Base-by-base conservation (phyloP, 225 moss, liverwort and hornwort species). In the Rhytidiadelphus loreus region DNA sequence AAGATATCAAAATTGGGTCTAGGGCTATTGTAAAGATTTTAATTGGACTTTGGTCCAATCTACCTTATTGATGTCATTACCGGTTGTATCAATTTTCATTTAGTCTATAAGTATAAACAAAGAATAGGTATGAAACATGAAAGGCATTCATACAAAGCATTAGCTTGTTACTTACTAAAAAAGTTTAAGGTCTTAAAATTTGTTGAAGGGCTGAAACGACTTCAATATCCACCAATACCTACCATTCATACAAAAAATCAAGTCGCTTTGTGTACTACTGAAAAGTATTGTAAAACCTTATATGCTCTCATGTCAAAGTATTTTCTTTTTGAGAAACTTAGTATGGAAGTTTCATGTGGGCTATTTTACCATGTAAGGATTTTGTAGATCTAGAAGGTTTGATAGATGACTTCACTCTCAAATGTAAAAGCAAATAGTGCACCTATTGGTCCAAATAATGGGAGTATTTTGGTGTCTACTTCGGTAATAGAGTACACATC, bases 281-380 rank as follows among this genome's bases (percentile, higher is more conserved):
- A 66, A 22, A 22, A 22, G 2, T 22, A 21, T 22, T 12, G 12
- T 21, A 19, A 66, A 11, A 13, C 2, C 21, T n/a, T 68, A 23
- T 68, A 68, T 13, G 8, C 13, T 69, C 2, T 69, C 13, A 28
- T 44, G 3, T 6, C 16, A 71, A 71, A 71, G 16, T 9, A 44
- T 28, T 3, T 2, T 71, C 3, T 10, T 71, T 44, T 7, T 3
- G 0, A 16, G 1, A 43, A 43, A 43, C 0, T 15, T 5, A 9
- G 0, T 44, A 0, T 10, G 0, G 8, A 44, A 29, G 10, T 17
- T 0, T 44, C 14, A 46, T 28, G 16, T 44, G 10, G 44, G 1
- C 43, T 71, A 71, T 28, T 71, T 16, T 43, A 70, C 15, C 8
- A 0, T 39, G 0, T 25, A 25, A 41, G 1, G 5, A 70, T 8